These are phyloP conservation scores for Panicum miliaceum DNA, from an alignment of 176 grass and related monocot species.

Conservation along the genomic window DNA sequence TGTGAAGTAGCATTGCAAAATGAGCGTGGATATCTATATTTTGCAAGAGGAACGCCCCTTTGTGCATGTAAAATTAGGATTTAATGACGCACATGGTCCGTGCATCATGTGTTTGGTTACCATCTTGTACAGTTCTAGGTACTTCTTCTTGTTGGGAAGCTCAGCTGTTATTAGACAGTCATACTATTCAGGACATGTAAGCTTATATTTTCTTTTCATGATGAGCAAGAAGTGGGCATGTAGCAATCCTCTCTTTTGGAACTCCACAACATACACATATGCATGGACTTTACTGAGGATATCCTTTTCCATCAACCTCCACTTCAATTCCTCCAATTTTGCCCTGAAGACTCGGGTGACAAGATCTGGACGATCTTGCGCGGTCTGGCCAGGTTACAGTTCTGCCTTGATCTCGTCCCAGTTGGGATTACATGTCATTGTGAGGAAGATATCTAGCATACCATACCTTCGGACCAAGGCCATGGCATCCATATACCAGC, in stretches of 20 bases:
- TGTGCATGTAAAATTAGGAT: not conserved
- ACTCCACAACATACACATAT: not conserved
- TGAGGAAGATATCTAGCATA: not conserved
- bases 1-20: not conserved
- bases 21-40: not conserved
- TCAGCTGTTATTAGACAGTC: conserved; percentile 3
- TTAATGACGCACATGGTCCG: not conserved
- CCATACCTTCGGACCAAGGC: not conserved
- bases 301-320: not conserved
- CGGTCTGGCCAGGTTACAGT: not conserved
- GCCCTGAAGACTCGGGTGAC: not conserved
- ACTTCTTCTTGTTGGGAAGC: not conserved
- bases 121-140: not conserved
- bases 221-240: not conserved
- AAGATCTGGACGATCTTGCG: not conserved
- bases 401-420: not conserved
- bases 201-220: not conserved
- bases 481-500: not conserved
- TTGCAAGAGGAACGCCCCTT: not conserved
- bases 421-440: not conserved
- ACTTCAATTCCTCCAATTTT: not conserved
- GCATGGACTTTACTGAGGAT: not conserved
- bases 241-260: too few relatives aligned
- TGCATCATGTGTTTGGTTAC: conserved; percentile 45
- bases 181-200: conserved; percentile 12